phyloP scores from a whole-genome alignment of 805 yeast species.

The Metahyphopichia silvanorum region DNA sequence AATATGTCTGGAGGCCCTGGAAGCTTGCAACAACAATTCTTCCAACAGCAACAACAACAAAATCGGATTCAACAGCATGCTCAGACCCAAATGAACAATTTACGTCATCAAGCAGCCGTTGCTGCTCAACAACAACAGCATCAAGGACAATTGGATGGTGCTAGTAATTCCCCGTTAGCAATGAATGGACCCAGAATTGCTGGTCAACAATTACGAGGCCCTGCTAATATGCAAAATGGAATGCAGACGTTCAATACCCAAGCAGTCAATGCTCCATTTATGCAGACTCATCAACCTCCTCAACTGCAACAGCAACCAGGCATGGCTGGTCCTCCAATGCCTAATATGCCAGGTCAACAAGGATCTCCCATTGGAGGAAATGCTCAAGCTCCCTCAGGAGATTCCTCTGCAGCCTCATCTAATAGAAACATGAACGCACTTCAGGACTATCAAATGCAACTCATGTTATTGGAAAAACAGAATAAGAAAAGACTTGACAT shows the following conservation, averaged over 20 bases:
- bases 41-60: constrained; percentile 10
- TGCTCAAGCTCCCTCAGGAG: no score
- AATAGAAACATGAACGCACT: constrained; percentile 51
- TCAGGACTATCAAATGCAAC: constrained; percentile 79
- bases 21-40: constrained; percentile 8
- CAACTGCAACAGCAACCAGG: constrained; percentile 4
- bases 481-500: constrained; percentile 65
- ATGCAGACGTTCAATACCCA: background rate
- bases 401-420: no score
- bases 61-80: constrained; percentile 44
- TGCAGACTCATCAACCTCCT: constrained; percentile 7
- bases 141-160: constrained; percentile 9
- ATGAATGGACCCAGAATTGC: no score
- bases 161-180: no score
- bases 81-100: constrained; percentile 48
- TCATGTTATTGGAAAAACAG: constrained; percentile 71
- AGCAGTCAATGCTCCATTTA: background rate
- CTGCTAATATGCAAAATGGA: background rate
- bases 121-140: constrained; percentile 22
- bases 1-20: constrained; percentile 2
- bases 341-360: constrained; percentile 3
- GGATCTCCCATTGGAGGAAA: constrained; percentile 4
- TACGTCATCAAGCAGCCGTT: constrained; percentile 43
- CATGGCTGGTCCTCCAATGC: constrained; percentile 1
- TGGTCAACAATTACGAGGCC: no score